Evolutionary conservation across 2,329 filamentous ascomycete genomes (phyloP).

Genomic region (Annulohypoxylon truncatum): DNA sequence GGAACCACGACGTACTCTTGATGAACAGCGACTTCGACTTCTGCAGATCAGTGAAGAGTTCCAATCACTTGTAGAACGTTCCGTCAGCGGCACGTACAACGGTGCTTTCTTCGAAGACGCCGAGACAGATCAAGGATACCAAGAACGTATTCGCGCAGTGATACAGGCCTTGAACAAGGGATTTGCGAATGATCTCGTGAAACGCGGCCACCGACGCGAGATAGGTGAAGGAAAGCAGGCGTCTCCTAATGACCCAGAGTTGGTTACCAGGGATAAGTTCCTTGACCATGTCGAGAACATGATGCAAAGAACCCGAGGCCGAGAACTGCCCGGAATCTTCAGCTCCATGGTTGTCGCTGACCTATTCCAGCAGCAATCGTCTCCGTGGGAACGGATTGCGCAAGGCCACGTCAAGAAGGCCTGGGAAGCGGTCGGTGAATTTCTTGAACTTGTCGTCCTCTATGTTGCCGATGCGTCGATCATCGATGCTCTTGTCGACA

Average conservation of each 20-base stretch:
- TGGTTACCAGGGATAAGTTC: conserved; percentile 52
- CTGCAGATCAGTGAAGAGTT: conserved; percentile 59
- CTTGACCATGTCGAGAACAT: conserved; percentile 55
- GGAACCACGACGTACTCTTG: conserved; percentile 55
- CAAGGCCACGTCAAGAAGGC: conserved; percentile 60
- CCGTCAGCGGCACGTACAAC: conserved; percentile 64
- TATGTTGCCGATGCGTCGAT: conserved; percentile 56
- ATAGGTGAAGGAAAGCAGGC: conserved; percentile 19
- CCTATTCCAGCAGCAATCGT: conserved; percentile 69
- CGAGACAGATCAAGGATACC: conserved; percentile 48
- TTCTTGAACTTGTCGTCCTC: conserved; percentile 61
- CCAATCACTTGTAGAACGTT: conserved; percentile 57
- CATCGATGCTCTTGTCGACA: conserved; percentile 51
- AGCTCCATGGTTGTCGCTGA: conserved; percentile 69
- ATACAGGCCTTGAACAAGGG: conserved; percentile 61
- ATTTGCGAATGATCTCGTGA: conserved; percentile 59
- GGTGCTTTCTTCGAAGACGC: conserved; percentile 62
- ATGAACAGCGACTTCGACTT: conserved; percentile 62
- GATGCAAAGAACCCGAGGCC: conserved; percentile 58
- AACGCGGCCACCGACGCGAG: conserved; percentile 55
- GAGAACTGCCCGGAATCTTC: conserved; percentile 71
- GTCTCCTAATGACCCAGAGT: neutral
- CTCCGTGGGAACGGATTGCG: conserved; percentile 64
- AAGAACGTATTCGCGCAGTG: conserved; percentile 63
- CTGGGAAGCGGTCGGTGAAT: conserved; percentile 57